Conservation (phyloP, 2,329 filamentous ascomycete genomes). For the Penicillium corylophilum region DNA sequence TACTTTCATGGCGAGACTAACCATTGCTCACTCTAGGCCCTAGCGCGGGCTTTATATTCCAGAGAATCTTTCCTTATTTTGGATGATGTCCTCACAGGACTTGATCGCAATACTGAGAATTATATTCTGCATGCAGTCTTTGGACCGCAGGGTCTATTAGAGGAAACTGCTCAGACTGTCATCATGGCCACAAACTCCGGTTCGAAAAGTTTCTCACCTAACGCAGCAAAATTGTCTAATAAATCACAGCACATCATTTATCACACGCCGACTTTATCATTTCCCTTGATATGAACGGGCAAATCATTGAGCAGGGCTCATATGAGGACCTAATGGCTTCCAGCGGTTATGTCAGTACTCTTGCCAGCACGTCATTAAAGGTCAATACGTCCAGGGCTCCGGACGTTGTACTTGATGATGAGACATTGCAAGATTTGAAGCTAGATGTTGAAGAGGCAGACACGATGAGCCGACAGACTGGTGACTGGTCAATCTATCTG, state of each 20-base stretch:
- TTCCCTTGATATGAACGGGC: conserved; percentile 26
- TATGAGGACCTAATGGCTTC: conserved; percentile 23
- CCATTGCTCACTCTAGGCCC: conserved; percentile 20
- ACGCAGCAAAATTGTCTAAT: too few relatives aligned
- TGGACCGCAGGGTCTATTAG: conserved; percentile 40
- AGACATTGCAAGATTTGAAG: conserved; percentile 24
- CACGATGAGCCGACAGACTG: conserved; percentile 25
- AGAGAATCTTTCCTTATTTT: conserved; percentile 44
- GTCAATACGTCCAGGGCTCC: conserved; percentile 4
- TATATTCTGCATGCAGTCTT: conserved; percentile 42
- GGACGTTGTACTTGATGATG: conserved; percentile 16
- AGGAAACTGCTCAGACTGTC: conserved; percentile 33
- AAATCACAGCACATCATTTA: conserved; percentile 22
- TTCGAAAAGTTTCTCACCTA: too few relatives aligned
- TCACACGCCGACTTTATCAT: conserved; percentile 32
- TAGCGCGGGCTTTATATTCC: conserved; percentile 48
- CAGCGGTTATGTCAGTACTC: conserved; percentile 17
- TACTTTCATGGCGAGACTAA: background rate
- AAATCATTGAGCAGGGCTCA: conserved; percentile 29
- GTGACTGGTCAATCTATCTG: conserved; percentile 36
- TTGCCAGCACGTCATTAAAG: background rate
- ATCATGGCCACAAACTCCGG: conserved; percentile 32
- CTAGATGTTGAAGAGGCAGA: conserved; percentile 14
- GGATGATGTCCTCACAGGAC: conserved; percentile 47
- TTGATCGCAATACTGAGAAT: conserved; percentile 45